Evolutionary conservation across 371 early-diverging fungal genomes (phyloP).

Genomic region (Catenaria anguillulae): DNA sequence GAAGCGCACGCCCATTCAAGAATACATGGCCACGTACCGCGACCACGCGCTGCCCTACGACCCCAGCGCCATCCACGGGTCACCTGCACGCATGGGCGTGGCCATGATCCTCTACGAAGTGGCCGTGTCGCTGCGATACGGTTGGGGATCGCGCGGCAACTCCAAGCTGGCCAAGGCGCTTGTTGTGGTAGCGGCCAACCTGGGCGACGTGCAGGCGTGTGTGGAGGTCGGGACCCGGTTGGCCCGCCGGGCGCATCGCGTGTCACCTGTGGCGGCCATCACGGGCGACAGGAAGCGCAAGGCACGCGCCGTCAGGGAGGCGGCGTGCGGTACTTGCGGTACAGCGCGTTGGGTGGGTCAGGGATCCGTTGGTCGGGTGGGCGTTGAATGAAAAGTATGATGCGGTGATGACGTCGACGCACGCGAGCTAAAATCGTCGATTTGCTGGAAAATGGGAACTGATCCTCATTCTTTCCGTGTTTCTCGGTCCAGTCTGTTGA

Average conservation of each 20-base stretch:
- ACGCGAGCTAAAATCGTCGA: no score
- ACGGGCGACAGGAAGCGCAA: not conserved
- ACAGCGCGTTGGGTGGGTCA: not conserved
- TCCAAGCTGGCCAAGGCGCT: not conserved
- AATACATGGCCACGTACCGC: slow-evolving; percentile 1
- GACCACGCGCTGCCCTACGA: not conserved
- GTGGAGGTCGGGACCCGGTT: not conserved
- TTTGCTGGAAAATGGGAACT: no score
- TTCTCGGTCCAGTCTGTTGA: no score
- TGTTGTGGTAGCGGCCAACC: not conserved
- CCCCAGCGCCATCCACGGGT: not conserved
- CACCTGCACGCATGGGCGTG: not conserved
- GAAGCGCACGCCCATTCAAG: not conserved
- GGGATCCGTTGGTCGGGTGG: not conserved
- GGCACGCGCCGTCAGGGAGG: not conserved
- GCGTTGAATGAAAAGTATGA: not conserved
- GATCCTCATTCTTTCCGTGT: no score
- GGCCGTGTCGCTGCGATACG: not conserved
- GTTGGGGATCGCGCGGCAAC: not conserved
- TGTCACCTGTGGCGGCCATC: not conserved
- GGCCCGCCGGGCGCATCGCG: not conserved
- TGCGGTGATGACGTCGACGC: no score
- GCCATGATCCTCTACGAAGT: slow-evolving; percentile 1
- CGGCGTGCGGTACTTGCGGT: not conserved
- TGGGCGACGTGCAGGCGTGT: not conserved